Percentiles rank a stretch among this genome's conserved stretches.
These are phyloP conservation scores for Lipomyces lipofer DNA, from an alignment of 805 yeast genomes.

Conservation along the genomic window DNA sequence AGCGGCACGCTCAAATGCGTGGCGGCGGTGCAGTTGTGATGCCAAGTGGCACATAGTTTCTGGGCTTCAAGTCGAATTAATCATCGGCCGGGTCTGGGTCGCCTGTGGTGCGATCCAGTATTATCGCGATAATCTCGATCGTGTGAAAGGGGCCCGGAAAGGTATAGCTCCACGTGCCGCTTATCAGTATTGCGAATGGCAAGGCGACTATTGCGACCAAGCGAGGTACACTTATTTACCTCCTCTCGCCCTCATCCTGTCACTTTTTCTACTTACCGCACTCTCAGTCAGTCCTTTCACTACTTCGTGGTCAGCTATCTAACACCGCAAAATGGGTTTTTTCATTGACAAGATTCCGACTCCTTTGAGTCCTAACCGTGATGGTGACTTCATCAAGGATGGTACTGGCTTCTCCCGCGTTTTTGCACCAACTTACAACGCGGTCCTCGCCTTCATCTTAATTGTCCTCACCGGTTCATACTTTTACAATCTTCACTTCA, in stretches of 20 bases:
- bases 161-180: neutral
- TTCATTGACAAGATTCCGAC: conserved; percentile 31
- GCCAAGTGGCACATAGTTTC: neutral
- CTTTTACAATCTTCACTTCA: conserved; percentile 28
- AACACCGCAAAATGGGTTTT: conserved; percentile 24
- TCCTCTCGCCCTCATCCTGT: neutral
- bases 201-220: neutral
- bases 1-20: too few relatives aligned
- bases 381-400: conserved; percentile 29
- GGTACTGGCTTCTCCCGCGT: conserved; percentile 30
- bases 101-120: neutral
- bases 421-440: conserved; percentile 30
- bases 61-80: neutral
- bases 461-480: conserved; percentile 20
- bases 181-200: neutral
- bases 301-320: neutral
- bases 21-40: neutral
- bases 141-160: neutral
- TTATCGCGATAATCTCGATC: neutral
- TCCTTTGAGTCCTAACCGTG: conserved; percentile 30
- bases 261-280: neutral
- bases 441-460: conserved; percentile 26
- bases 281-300: neutral
- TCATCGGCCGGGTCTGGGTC: neutral
- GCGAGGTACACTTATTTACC: neutral